phyloP scores from a whole-genome alignment of 352 stramenopile genomes.

The Globisporangium iwayamae region DNA sequence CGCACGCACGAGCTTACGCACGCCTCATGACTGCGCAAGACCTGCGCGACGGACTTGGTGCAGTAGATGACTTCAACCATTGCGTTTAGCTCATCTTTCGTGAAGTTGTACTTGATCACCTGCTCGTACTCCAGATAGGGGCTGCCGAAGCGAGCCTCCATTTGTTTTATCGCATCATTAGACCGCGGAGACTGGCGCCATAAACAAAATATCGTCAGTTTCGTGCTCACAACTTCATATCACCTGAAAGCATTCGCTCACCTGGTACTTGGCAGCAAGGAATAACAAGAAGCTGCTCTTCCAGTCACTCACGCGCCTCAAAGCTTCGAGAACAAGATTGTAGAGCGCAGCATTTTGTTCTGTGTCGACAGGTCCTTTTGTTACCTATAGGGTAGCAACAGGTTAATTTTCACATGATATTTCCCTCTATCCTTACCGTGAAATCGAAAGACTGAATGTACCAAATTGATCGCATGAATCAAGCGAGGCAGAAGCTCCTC shows the following conservation, averaged over 20 bases:
- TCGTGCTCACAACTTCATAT: background rate
- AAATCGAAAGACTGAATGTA: conserved; percentile 6
- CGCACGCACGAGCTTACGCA: conserved; percentile 42
- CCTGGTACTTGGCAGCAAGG: conserved; percentile 55
- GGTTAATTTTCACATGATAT: background rate
- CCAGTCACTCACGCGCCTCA: conserved; percentile 46
- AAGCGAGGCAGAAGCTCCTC: conserved; percentile 33
- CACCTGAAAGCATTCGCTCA: conserved; percentile 9
- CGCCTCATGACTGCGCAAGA: conserved; percentile 31
- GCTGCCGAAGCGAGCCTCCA: conserved; percentile 24
- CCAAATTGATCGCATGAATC: conserved; percentile 40
- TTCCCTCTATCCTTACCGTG: too few species aligned
- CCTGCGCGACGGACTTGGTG: conserved; percentile 62
- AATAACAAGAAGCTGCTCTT: conserved; percentile 55
- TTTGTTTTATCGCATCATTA: conserved; percentile 25
- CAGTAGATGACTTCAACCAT: conserved; percentile 62
- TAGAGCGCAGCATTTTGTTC: conserved; percentile 30
- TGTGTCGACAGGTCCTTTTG: background rate
- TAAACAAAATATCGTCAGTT: background rate
- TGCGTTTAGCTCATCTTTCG: conserved; percentile 42
- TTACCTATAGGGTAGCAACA: background rate
- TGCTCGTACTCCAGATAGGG: conserved; percentile 64
- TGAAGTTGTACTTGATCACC: conserved; percentile 73
- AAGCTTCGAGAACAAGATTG: conserved; percentile 25
- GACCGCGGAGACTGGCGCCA: conserved; percentile 28